Conservation (phyloP, 2,329 filamentous ascomycete genomes). For the Colletotrichum higginsianum region DNA sequence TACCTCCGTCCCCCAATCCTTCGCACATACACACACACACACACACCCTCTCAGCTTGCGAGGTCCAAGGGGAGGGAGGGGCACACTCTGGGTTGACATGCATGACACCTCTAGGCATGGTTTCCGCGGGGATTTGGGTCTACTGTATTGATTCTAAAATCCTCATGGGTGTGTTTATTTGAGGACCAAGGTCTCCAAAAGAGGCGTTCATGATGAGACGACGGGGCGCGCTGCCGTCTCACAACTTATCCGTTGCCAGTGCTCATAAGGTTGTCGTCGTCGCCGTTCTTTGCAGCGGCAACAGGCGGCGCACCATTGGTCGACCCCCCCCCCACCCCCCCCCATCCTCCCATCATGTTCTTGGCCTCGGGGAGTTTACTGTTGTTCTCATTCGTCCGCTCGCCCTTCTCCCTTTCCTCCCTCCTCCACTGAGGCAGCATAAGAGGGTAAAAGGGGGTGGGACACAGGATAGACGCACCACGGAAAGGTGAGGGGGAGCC, state of each 20-base stretch:
- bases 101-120: constrained; percentile 20
- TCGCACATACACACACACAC: background rate
- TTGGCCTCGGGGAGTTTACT: background rate
- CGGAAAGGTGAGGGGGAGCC: too few relatives aligned
- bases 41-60: background rate
- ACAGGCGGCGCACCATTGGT: background rate
- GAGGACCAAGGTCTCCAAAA: background rate
- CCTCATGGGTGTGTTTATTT: constrained; percentile 10
- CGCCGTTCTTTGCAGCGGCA: background rate
- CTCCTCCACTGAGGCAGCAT: background rate
- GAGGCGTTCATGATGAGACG: constrained; percentile 40
- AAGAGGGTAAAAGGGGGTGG: background rate
- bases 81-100: constrained; percentile 27
- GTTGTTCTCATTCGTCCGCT: background rate
- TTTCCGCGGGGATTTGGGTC: constrained; percentile 16
- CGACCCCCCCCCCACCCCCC: too few relatives aligned
- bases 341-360: background rate
- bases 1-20: constrained; percentile 4
- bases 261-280: background rate
- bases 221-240: constrained; percentile 37
- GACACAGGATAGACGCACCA: background rate
- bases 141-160: background rate
- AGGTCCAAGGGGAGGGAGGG: background rate
- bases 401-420: background rate
- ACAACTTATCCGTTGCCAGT: constrained; percentile 16